Percentiles rank a stretch among this genome's conserved stretches.
phyloP scores from a whole-genome alignment of 2,329 filamentous ascomycete genomes.

The Fusarium sp. region DNA sequence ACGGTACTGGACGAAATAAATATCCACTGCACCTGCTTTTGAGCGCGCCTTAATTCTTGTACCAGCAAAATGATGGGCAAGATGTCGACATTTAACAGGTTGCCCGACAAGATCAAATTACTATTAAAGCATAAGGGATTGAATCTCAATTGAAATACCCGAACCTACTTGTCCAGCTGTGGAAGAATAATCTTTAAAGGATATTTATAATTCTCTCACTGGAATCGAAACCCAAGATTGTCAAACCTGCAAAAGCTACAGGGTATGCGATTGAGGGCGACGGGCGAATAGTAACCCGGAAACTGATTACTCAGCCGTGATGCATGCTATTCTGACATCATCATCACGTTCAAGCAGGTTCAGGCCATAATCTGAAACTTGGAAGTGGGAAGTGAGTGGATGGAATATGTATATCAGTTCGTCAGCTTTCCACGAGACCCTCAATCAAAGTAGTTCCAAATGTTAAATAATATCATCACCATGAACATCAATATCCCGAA shows the following conservation, averaged over 20 bases:
- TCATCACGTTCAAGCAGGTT: constrained; percentile 26
- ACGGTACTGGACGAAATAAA: too few relatives aligned
- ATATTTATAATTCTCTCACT: neutral
- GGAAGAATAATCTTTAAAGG: too few relatives aligned
- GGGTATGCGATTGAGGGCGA: neutral
- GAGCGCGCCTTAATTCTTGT: too few relatives aligned
- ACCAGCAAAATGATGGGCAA: too few relatives aligned
- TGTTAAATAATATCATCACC: neutral
- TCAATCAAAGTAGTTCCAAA: neutral
- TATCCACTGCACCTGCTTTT: too few relatives aligned
- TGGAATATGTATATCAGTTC: constrained; percentile 11
- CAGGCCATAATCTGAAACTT: constrained; percentile 26
- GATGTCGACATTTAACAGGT: too few relatives aligned
- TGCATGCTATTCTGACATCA: constrained; percentile 30
- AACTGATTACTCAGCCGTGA: constrained; percentile 12
- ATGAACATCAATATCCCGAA: constrained; percentile 50
- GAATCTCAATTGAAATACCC: too few relatives aligned
- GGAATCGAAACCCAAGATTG: neutral
- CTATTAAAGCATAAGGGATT: too few relatives aligned
- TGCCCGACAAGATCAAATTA: too few relatives aligned
- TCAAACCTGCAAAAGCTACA: neutral
- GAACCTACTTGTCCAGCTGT: too few relatives aligned
- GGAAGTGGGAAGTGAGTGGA: constrained; percentile 32
- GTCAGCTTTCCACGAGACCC: neutral
- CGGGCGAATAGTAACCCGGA: accelerated